Conservation (phyloP, 2,329 filamentous ascomycete species). For the Sclerotinia spermophila region DNA sequence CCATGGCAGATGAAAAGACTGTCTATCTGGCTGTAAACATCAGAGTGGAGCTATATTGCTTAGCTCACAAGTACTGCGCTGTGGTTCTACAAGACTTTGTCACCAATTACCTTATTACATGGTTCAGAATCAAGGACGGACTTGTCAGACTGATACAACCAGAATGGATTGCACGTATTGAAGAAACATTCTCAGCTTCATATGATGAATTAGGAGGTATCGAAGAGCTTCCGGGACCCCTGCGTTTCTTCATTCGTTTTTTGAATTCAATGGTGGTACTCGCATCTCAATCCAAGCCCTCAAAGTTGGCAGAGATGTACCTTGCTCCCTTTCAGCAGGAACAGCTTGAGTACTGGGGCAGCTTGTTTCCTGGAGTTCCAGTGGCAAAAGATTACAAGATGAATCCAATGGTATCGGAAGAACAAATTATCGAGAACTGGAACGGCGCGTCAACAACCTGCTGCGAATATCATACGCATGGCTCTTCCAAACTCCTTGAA, state of each 20-base stretch:
- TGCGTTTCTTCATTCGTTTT: neutral
- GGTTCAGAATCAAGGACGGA: neutral
- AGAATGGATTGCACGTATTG: neutral
- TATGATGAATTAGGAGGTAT: neutral
- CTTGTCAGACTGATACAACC: neutral
- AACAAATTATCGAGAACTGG: neutral
- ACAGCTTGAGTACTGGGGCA: neutral
- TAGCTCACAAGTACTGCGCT: slow-evolving; percentile 1
- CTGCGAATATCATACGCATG: neutral
- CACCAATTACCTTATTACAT: neutral
- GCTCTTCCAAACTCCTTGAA: neutral
- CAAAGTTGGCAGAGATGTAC: neutral
- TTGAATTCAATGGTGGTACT: neutral
- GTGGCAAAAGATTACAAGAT: neutral
- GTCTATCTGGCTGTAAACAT: neutral
- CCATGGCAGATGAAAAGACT: neutral
- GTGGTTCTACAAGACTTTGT: neutral
- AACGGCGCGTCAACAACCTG: neutral
- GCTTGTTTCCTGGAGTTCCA: neutral
- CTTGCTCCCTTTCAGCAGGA: neutral
- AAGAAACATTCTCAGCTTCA: neutral
- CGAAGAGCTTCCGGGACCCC: neutral
- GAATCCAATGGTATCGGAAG: neutral
- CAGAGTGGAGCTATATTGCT: neutral
- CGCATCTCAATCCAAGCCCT: neutral